Percentiles rank a stretch among this genome's conserved stretches.
Evolutionary conservation across 345 rosid species (phyloP).

Genomic region (Murraya koenigii): DNA sequence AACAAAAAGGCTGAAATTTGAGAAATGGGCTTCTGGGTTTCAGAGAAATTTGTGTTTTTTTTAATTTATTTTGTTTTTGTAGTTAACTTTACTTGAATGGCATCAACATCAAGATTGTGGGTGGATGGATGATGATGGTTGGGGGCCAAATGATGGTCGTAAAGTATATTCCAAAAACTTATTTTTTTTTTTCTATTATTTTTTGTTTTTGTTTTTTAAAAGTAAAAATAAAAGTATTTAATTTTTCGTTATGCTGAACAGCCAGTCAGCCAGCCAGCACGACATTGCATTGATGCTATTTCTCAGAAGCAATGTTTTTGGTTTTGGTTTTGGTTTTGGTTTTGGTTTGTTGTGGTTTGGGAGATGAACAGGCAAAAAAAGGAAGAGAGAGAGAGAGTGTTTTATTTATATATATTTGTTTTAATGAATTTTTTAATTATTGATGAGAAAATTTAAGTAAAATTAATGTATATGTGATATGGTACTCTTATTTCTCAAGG

Average conservation of each 20-base stretch:
- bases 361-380: conserved; percentile 35
- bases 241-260: neutral
- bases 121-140: neutral
- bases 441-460: neutral
- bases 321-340: conserved; percentile 35
- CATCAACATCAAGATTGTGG: neutral
- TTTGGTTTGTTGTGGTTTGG: conserved; percentile 42
- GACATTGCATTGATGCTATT: conserved; percentile 2
- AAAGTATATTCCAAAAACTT: conserved; percentile 36
- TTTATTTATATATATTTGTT: neutral
- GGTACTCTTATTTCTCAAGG: too few species aligned
- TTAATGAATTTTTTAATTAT: too few species aligned
- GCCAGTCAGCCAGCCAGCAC: neutral
- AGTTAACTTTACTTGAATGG: neutral
- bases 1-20: too few species aligned
- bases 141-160: conserved; percentile 5
- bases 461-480: neutral
- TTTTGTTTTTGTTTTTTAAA: conserved; percentile 17
- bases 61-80: neutral
- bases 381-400: conserved; percentile 17
- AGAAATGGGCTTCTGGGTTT: neutral
- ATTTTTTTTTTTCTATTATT: neutral
- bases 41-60: conserved; percentile 13
- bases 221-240: neutral
- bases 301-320: conserved; percentile 4